A percentile compares a stretch with the other conserved stretches of the same genome.
Evolutionary conservation across 495 filamentous ascomycete genomes (phyloP).

Genomic region (Copromyces sp.): DNA sequence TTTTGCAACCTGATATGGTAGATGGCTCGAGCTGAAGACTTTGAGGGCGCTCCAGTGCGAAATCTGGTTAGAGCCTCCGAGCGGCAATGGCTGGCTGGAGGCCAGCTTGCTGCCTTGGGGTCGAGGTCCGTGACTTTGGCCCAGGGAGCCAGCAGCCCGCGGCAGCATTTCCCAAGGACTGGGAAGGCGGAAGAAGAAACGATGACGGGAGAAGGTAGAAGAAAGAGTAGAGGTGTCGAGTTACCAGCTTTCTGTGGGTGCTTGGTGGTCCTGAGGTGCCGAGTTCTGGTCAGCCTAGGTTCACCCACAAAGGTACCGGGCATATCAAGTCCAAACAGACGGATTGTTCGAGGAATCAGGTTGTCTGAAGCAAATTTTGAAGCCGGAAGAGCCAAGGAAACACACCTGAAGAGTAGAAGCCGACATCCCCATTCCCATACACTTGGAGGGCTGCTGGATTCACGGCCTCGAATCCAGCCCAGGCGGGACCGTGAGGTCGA

Average conservation of each 20-base stretch:
- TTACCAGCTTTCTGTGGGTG: background rate
- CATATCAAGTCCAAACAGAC: background rate
- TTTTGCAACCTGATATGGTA: background rate
- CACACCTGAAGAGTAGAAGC: background rate
- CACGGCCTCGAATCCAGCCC: background rate
- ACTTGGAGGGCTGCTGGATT: background rate
- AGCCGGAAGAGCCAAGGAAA: background rate
- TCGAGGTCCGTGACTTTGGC: background rate
- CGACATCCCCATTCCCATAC: background rate
- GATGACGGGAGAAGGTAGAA: background rate
- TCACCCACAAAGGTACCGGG: background rate
- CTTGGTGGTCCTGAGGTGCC: background rate
- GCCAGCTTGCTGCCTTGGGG: background rate
- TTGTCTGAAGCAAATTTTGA: background rate
- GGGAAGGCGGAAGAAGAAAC: background rate
- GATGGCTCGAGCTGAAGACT: background rate
- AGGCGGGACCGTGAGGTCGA: background rate
- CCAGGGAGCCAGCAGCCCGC: background rate
- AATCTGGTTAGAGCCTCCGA: background rate
- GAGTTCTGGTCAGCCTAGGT: background rate
- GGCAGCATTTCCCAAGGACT: background rate
- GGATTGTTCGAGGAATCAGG: background rate
- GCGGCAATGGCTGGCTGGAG: background rate
- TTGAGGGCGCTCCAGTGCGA: background rate
- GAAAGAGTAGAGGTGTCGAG: background rate